A percentile compares a stretch with the other conserved stretches of the same genome.
phyloP scores from a whole-genome alignment of 2,329 filamentous ascomycete genomes.

The Diaporthe sp. region DNA sequence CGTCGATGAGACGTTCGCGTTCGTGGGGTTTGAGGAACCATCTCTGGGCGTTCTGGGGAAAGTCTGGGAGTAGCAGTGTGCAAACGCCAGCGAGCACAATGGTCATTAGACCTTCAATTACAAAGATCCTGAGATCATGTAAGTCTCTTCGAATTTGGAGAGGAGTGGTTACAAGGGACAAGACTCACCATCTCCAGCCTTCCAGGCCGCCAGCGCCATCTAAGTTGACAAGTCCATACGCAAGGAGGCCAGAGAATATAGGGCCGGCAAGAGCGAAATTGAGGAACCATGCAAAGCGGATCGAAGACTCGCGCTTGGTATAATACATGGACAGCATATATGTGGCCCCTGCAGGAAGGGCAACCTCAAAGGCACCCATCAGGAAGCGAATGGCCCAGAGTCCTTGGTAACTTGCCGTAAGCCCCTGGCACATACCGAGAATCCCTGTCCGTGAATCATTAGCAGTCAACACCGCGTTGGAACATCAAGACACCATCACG shows the following conservation, averaged over 20 bases:
- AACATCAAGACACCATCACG: background rate
- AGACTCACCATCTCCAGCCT: slow-evolving; percentile 54
- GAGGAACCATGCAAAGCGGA: slow-evolving; percentile 49
- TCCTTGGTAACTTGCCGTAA: slow-evolving; percentile 54
- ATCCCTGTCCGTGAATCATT: slow-evolving; percentile 47
- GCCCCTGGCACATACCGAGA: slow-evolving; percentile 56
- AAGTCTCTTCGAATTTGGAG: background rate
- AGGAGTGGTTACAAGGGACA: background rate
- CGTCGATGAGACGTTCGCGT: slow-evolving; percentile 42
- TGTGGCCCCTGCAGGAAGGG: slow-evolving; percentile 48
- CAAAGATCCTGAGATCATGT: slow-evolving; percentile 52
- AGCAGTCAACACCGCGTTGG: slow-evolving; percentile 13
- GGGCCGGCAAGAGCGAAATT: slow-evolving; percentile 53
- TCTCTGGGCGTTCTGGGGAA: slow-evolving; percentile 45
- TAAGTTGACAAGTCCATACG: slow-evolving; percentile 55
- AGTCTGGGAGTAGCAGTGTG: slow-evolving; percentile 45
- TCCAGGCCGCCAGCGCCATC: slow-evolving; percentile 53
- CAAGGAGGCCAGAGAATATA: slow-evolving; percentile 56
- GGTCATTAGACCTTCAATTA: slow-evolving; percentile 49
- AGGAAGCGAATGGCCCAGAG: slow-evolving; percentile 46
- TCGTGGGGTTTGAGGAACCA: slow-evolving; percentile 46
- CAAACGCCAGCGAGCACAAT: slow-evolving; percentile 41
- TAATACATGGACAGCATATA: slow-evolving; percentile 48
- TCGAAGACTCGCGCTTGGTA: slow-evolving; percentile 44
- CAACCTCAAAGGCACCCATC: slow-evolving; percentile 36